A percentile compares a stretch with the other conserved stretches of the same genome.
Conservation (phyloP, 805 yeast genomes). For the Saturnispora kantuleensis region DNA sequence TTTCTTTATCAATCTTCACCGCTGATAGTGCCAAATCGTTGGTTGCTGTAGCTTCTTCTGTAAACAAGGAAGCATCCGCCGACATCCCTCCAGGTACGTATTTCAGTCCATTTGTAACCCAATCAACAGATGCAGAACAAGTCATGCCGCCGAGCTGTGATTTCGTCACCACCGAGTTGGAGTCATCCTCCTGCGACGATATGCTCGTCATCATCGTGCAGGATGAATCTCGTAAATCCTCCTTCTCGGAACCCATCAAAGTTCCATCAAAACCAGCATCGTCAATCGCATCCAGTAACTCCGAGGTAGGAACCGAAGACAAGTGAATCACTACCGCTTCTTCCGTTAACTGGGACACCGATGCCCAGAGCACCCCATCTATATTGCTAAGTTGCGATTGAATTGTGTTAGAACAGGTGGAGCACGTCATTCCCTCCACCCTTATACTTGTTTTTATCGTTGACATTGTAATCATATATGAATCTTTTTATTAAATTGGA, state of each 20-base stretch:
- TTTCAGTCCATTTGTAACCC: conserved; percentile 37
- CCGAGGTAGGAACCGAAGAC: conserved; percentile 19
- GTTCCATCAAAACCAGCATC: conserved; percentile 38
- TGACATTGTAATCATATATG: background rate
- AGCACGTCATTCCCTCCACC: conserved; percentile 69
- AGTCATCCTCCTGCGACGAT: background rate
- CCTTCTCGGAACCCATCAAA: conserved; percentile 2
- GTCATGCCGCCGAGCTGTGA: conserved; percentile 69
- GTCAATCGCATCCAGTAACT: conserved; percentile 35
- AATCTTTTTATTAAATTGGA: background rate
- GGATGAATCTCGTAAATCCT: background rate
- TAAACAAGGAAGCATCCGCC: conserved; percentile 61
- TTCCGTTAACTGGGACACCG: conserved; percentile 65
- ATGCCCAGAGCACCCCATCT: conserved; percentile 23
- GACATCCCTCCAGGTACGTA: conserved; percentile 18
- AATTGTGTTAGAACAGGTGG: conserved; percentile 53
- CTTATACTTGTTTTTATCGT: conserved; percentile 17
- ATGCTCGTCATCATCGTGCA: background rate
- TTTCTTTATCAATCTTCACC: conserved; percentile 34
- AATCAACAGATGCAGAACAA: conserved; percentile 63
- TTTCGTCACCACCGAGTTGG: background rate
- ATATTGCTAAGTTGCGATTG: conserved; percentile 35
- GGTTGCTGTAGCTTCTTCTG: conserved; percentile 57
- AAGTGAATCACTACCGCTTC: conserved; percentile 48
- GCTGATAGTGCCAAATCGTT: conserved; percentile 32